Evolutionary conservation across 805 yeast species (phyloP).

Genomic region (Kurtzmaniella cleridarum): DNA sequence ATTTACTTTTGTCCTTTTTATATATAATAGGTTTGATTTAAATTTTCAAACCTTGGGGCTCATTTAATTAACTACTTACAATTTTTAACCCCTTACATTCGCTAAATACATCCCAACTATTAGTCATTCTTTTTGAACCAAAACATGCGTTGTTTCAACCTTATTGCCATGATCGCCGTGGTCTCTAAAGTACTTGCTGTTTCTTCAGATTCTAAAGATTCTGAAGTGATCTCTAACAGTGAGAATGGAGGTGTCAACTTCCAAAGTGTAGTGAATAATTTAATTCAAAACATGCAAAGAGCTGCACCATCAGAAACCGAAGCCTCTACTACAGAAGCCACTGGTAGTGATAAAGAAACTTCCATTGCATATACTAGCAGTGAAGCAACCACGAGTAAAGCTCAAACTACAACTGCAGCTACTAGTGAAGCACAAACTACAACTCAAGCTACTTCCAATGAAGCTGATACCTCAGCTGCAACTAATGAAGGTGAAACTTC

Average conservation of each 20-base stretch:
- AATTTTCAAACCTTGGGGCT: too few relatives aligned
- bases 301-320: not conserved
- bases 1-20: too few relatives aligned
- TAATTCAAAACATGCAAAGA: not conserved
- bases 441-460: not conserved
- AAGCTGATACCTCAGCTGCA: not conserved
- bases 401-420: not conserved
- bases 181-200: not conserved
- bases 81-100: not conserved
- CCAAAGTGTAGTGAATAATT: not conserved
- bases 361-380: not conserved
- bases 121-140: conserved; percentile 1
- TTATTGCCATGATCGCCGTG: conserved; percentile 1
- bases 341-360: conserved; percentile 1
- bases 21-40: too few relatives aligned
- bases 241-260: not conserved
- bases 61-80: too few relatives aligned
- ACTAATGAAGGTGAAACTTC: conserved; percentile 2
- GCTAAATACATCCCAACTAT: not conserved
- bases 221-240: not conserved
- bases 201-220: not conserved
- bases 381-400: not conserved
- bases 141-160: conserved; percentile 2
- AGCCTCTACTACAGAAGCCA: not conserved
- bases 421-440: conserved; percentile 1